phyloP scores from a whole-genome alignment of 148 eudicot species.

The Diospyros lotus region DNA sequence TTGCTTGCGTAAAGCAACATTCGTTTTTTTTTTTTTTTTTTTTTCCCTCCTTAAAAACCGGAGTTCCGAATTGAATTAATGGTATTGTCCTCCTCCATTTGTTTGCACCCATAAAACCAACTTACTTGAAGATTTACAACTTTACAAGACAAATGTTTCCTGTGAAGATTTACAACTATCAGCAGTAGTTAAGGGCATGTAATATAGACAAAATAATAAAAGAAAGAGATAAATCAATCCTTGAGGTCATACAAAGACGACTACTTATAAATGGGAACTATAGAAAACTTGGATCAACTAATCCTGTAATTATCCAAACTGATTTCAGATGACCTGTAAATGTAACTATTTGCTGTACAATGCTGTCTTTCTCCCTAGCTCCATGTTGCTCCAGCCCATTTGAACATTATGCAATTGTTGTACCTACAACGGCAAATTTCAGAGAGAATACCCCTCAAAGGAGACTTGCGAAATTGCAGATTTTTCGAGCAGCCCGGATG shows the following conservation, averaged over 20 bases:
- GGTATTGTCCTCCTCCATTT: too few relatives aligned
- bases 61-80: too few relatives aligned
- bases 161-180: too few relatives aligned
- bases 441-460: conserved; percentile 21
- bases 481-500: conserved; percentile 25
- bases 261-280: neutral
- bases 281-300: neutral
- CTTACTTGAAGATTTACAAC: too few relatives aligned
- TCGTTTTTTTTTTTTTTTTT: too few relatives aligned
- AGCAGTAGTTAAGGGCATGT: too few relatives aligned
- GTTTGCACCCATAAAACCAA: too few relatives aligned
- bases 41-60: too few relatives aligned
- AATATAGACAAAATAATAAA: neutral
- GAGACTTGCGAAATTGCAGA: conserved; percentile 14
- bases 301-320: conserved; percentile 4
- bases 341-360: conserved; percentile 13
- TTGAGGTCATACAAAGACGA: neutral
- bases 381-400: neutral
- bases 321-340: conserved; percentile 8
- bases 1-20: too few relatives aligned
- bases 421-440: neutral
- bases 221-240: neutral
- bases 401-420: neutral
- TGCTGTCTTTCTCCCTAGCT: conserved; percentile 2
- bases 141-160: too few relatives aligned